A percentile compares a stretch with the other conserved stretches of the same genome.
phyloP scores from a whole-genome alignment of 306 rosid genomes.

The Sechiopsis laciniata region DNA sequence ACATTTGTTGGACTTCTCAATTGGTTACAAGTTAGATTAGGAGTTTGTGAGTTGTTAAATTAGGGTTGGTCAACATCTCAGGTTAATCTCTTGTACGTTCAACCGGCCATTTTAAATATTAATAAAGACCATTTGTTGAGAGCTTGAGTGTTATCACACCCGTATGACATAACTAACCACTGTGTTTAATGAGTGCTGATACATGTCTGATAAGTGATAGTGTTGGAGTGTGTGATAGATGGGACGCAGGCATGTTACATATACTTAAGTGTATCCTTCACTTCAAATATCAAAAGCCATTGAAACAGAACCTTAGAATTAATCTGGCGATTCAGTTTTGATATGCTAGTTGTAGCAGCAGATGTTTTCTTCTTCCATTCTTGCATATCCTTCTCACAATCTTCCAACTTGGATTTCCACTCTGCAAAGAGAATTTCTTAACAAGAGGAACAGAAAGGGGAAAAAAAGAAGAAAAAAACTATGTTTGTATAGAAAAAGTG shows the following conservation, averaged over 20 bases:
- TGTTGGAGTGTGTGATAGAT: not conserved
- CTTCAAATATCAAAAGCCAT: slow-evolving; percentile 1
- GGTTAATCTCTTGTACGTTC: not conserved
- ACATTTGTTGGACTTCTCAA: not conserved
- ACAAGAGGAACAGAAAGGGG: not conserved
- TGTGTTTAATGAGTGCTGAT: not conserved
- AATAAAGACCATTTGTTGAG: not conserved
- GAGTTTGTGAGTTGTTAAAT: not conserved
- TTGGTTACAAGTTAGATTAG: not conserved
- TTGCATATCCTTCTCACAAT: slow-evolving; percentile 84
- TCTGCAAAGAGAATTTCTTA: slow-evolving; percentile 33
- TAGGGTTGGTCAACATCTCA: not conserved
- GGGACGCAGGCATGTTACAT: not conserved
- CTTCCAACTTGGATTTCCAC: slow-evolving; percentile 91
- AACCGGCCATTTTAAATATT: not conserved
- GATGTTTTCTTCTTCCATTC: slow-evolving; percentile 94
- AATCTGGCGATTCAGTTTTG: slow-evolving; percentile 84
- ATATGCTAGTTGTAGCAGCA: slow-evolving; percentile 67
- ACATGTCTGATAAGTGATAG: not conserved
- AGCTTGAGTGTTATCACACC: not conserved
- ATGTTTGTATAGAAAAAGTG: not conserved
- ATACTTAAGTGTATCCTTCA: not conserved
- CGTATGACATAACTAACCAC: not conserved
- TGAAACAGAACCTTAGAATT: slow-evolving; percentile 59
- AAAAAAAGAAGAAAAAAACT: not conserved